A percentile compares a stretch with the other conserved stretches of the same genome.
phyloP scores from a whole-genome alignment of 2,329 filamentous ascomycete genomes.

The Diplodia corticola region DNA sequence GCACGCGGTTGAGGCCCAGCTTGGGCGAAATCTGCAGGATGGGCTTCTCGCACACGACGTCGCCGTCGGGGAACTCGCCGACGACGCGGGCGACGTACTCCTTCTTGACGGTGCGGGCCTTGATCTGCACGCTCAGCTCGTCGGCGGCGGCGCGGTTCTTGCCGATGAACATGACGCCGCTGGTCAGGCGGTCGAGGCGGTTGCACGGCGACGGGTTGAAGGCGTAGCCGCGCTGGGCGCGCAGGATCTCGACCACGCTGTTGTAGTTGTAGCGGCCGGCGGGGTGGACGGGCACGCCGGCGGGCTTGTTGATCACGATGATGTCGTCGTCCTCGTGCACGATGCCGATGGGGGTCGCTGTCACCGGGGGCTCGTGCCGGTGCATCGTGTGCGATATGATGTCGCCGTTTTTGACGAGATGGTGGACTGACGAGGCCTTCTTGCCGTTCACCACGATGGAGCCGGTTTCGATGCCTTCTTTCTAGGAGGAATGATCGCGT shows the following conservation, averaged over 20 bases:
- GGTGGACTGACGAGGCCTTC: constrained; percentile 54
- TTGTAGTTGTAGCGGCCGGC: constrained; percentile 96
- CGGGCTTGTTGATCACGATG: constrained; percentile 95
- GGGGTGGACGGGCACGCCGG: constrained; percentile 91
- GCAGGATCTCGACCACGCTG: constrained; percentile 90
- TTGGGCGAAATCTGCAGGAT: constrained; percentile 94
- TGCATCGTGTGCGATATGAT: constrained; percentile 91
- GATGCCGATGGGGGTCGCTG: constrained; percentile 73
- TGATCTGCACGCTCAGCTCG: constrained; percentile 72
- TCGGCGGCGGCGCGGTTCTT: constrained; percentile 83
- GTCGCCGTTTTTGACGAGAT: constrained; percentile 83
- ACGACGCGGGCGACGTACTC: constrained; percentile 93
- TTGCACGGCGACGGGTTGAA: constrained; percentile 77
- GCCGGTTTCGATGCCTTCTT: constrained; percentile 74
- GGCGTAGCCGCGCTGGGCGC: constrained; percentile 63
- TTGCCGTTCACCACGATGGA: constrained; percentile 79
- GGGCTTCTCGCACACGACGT: constrained; percentile 89
- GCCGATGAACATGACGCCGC: constrained; percentile 96
- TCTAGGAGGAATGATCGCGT: constrained; percentile 24
- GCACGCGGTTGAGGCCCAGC: constrained; percentile 88
- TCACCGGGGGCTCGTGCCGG: constrained; percentile 92
- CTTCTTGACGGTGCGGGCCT: constrained; percentile 80
- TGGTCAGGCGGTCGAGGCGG: constrained; percentile 88
- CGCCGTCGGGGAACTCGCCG: constrained; percentile 87
- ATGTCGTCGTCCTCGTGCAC: constrained; percentile 91